These are phyloP conservation scores for Holtermanniella nyarrowii DNA, from an alignment of 768 basidiomycete genomes.

Conservation along the genomic window DNA sequence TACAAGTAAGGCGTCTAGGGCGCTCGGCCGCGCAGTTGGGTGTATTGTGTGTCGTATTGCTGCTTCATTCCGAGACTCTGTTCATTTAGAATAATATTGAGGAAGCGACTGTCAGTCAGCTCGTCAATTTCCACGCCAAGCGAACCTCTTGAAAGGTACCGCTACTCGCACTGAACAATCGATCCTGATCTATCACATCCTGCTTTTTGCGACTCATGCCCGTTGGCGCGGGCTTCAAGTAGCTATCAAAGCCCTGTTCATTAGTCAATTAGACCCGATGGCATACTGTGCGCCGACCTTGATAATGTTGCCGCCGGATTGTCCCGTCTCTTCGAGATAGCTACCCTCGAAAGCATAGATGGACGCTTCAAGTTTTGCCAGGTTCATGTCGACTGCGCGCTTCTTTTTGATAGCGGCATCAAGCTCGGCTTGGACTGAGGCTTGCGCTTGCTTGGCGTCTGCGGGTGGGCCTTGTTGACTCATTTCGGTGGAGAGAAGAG, in stretches of 20 bases:
- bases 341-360: slow-evolving; percentile 43
- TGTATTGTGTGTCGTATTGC: neutral
- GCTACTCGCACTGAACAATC: slow-evolving; percentile 41
- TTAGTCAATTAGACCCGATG: neutral
- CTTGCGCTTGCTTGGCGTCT: slow-evolving; percentile 37
- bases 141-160: slow-evolving; percentile 37
- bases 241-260: slow-evolving; percentile 41
- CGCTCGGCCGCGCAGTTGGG: neutral
- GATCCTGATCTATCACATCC: slow-evolving; percentile 32
- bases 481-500: too few species aligned
- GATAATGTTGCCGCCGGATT: slow-evolving; percentile 43
- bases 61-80: neutral
- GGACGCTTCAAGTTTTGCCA: slow-evolving; percentile 40
- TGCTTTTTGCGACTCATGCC: slow-evolving; percentile 20
- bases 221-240: slow-evolving; percentile 38
- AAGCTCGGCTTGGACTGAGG: slow-evolving; percentile 26
- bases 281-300: slow-evolving; percentile 23
- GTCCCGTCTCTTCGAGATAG: slow-evolving; percentile 41
- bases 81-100: neutral
- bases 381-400: slow-evolving; percentile 20
- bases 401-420: slow-evolving; percentile 30
- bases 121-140: neutral
- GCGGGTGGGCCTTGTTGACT: slow-evolving; percentile 32
- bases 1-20: neutral
- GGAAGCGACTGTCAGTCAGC: neutral